Evolutionary conservation across 495 filamentous ascomycete species (phyloP).

Genomic region (Aspergillus ostianus): DNA sequence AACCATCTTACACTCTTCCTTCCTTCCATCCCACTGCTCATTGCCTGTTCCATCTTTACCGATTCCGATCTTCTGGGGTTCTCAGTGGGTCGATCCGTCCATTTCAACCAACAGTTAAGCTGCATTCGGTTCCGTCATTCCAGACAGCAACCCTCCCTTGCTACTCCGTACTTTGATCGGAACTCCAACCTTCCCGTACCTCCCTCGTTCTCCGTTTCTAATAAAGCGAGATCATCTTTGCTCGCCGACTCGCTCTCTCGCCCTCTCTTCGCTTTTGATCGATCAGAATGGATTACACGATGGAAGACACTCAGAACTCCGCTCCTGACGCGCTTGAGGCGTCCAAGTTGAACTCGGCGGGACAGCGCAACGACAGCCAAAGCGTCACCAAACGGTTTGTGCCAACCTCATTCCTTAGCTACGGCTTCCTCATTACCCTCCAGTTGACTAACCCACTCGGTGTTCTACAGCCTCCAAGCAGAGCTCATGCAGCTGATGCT

Average conservation of each 20-base stretch:
- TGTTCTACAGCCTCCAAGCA: constrained; percentile 72
- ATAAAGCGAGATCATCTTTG: no score
- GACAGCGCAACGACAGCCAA: constrained; percentile 60
- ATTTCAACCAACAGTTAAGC: constrained; percentile 17
- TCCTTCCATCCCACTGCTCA: neutral
- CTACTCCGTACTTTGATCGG: constrained; percentile 21
- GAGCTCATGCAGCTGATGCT: constrained; percentile 99
- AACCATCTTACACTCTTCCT: neutral
- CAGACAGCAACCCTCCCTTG: constrained; percentile 39
- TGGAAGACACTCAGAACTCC: constrained; percentile 73
- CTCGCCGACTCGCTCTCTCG: neutral
- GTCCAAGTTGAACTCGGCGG: constrained; percentile 57
- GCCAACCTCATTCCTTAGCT: no score
- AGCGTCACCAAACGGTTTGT: constrained; percentile 77
- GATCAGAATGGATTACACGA: constrained; percentile 58
- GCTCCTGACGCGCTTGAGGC: constrained; percentile 58
- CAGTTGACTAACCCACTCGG: constrained; percentile 8
- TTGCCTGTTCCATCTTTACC: constrained; percentile 5
- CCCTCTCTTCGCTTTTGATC: constrained; percentile 6
- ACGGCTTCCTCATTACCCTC: neutral
- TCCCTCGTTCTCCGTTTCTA: constrained; percentile 4
- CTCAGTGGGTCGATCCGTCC: constrained; percentile 29
- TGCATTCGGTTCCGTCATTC: constrained; percentile 42
- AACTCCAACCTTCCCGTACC: constrained; percentile 27
- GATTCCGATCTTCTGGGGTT: constrained; percentile 15